These are phyloP conservation scores for Talaromyces sp. DNA, from an alignment of 2,329 filamentous ascomycete species.

Conservation along the genomic window DNA sequence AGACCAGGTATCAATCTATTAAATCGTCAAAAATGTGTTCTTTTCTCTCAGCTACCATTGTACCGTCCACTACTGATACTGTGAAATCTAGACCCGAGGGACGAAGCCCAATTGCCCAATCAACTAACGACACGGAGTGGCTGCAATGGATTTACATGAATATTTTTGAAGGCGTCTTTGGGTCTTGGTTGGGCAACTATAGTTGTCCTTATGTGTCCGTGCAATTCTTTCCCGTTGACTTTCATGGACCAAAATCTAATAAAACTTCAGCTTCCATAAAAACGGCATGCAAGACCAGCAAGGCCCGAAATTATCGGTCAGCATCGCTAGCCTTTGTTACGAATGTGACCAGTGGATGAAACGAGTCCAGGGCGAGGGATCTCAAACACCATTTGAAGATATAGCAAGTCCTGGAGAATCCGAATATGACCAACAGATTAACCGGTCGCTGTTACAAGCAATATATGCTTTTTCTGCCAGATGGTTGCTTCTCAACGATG, in stretches of 20 bases:
- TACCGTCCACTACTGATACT: background rate
- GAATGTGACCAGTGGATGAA: constrained; percentile 33
- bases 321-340: constrained; percentile 13
- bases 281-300: constrained; percentile 2
- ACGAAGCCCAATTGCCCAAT: background rate
- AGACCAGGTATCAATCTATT: background rate
- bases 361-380: constrained; percentile 18
- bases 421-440: constrained; percentile 16
- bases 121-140: constrained; percentile 12
- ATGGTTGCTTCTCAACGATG: constrained; percentile 21
- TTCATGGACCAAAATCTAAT: background rate
- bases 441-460: constrained; percentile 20
- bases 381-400: constrained; percentile 3
- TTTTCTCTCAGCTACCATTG: too few relatives aligned
- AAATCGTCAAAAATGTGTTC: constrained; percentile 1
- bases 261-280: constrained; percentile 3
- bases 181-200: constrained; percentile 39
- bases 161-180: constrained; percentile 38
- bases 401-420: constrained; percentile 1
- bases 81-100: background rate
- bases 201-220: constrained; percentile 39
- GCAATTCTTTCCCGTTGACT: background rate
- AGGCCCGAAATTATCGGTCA: constrained; percentile 12
- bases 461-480: constrained; percentile 23
- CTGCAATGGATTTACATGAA: constrained; percentile 26